These are phyloP conservation scores for Colletotrichum sp. DNA, from an alignment of 2,329 filamentous ascomycete genomes.

Conservation along the genomic window DNA sequence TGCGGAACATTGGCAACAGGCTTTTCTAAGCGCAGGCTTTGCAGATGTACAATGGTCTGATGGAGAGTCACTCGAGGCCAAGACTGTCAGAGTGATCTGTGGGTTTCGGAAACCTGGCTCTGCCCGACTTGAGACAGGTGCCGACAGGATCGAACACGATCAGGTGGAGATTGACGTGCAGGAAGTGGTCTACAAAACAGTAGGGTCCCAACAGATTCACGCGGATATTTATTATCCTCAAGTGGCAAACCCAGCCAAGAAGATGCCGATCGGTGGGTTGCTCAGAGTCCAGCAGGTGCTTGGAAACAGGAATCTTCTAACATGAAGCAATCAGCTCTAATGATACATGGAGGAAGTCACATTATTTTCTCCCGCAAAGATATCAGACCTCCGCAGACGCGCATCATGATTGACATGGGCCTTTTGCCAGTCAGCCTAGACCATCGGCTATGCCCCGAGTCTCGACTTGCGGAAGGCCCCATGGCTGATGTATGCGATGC, in stretches of 20 bases:
- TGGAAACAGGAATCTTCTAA: neutral
- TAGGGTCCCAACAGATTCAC: neutral
- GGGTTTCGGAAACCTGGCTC: neutral
- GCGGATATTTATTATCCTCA: neutral
- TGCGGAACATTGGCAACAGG: slow-evolving; percentile 26
- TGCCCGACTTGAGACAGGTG: neutral
- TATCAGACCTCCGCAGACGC: slow-evolving; percentile 40
- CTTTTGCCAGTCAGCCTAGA: slow-evolving; percentile 55
- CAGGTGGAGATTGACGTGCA: neutral
- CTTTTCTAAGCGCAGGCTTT: slow-evolving; percentile 26
- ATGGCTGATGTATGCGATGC: slow-evolving; percentile 51
- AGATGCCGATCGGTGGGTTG: neutral
- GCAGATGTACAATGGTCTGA: slow-evolving; percentile 29
- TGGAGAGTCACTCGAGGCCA: slow-evolving; percentile 26
- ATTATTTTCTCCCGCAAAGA: slow-evolving; percentile 42
- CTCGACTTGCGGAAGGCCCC: slow-evolving; percentile 47
- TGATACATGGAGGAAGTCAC: slow-evolving; percentile 51
- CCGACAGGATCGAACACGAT: neutral
- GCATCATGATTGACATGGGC: slow-evolving; percentile 39
- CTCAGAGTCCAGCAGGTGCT: neutral
- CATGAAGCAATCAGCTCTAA: slow-evolving; percentile 34
- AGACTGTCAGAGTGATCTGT: neutral
- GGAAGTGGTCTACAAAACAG: neutral
- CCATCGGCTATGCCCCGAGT: slow-evolving; percentile 56
- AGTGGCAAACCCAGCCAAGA: neutral